Evolutionary conservation across 306 rosid genomes (phyloP).

Genomic region (Corylus heterophylla): DNA sequence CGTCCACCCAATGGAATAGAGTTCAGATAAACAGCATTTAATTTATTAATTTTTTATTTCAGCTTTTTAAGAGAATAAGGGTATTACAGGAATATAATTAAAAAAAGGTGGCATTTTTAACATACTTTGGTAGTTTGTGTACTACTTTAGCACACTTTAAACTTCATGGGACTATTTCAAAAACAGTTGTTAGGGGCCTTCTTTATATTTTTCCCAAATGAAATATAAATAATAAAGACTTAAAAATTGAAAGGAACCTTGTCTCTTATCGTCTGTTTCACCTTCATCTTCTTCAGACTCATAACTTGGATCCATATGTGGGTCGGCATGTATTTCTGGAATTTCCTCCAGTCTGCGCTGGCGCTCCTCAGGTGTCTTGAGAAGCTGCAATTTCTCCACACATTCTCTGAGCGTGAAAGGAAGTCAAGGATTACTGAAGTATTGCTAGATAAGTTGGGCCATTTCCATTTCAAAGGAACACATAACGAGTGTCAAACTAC

Average conservation of each 20-base stretch:
- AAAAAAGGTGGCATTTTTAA: too few species aligned
- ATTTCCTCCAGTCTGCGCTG: conserved; percentile 93
- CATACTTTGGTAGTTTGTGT: too few species aligned
- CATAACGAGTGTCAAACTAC: background rate
- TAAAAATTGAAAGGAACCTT: conserved; percentile 37
- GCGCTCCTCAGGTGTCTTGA: conserved; percentile 96
- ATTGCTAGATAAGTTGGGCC: background rate
- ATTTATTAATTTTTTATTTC: too few species aligned
- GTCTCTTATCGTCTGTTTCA: conserved; percentile 68
- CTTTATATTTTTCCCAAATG: background rate
- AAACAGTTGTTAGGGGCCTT: too few species aligned
- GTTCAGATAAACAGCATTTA: too few species aligned
- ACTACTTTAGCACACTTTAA: too few species aligned
- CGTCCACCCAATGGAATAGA: too few species aligned
- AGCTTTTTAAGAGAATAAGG: too few species aligned
- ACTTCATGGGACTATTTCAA: too few species aligned
- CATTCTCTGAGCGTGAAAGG: conserved; percentile 94
- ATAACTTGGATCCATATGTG: conserved; percentile 94
- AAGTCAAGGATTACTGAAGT: conserved; percentile 57
- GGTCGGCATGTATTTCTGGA: conserved; percentile 86
- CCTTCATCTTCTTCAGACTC: conserved; percentile 94
- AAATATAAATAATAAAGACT: conserved; percentile 9
- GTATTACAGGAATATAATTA: too few species aligned
- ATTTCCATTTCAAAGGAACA: background rate
- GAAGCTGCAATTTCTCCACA: conserved; percentile 93